phyloP scores from a whole-genome alignment of 192 early-diverging fungal genomes.

The Backusella westeae region DNA sequence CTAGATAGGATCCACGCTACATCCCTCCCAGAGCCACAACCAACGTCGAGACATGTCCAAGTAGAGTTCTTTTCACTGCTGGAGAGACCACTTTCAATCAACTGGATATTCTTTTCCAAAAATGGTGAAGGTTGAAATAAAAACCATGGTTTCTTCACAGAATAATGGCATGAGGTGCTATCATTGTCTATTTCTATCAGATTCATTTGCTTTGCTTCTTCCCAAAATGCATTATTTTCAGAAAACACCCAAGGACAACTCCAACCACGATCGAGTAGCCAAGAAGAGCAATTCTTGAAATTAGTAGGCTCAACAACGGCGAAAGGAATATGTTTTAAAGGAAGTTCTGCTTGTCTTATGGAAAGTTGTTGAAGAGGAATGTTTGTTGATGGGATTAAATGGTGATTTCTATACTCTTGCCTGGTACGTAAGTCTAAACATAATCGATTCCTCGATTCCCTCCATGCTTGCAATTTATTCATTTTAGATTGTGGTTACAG shows the following conservation, averaged over 20 bases:
- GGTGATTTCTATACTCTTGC: conserved; percentile 9
- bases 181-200: background rate
- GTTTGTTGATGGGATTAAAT: conserved; percentile 37
- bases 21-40: conserved; percentile 43
- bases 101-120: conserved; percentile 20
- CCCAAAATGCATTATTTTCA: conserved; percentile 19
- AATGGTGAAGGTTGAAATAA: conserved; percentile 38
- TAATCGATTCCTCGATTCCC: conserved; percentile 10
- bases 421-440: conserved; percentile 35
- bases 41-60: conserved; percentile 37
- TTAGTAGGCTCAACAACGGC: conserved; percentile 33
- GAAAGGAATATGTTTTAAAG: conserved; percentile 39
- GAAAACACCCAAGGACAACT: conserved; percentile 29
- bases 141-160: background rate
- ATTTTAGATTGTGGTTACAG: background rate
- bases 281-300: background rate
- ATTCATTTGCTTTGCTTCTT: background rate
- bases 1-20: conserved; percentile 29
- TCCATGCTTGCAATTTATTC: conserved; percentile 18
- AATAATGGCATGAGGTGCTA: background rate
- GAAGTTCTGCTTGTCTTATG: conserved; percentile 33
- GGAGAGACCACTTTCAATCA: conserved; percentile 23
- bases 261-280: conserved; percentile 36
- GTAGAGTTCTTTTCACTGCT: background rate
- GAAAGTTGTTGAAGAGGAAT: conserved; percentile 32